Percentiles rank a stretch among this genome's conserved stretches.
phyloP scores from a whole-genome alignment of 768 basidiomycete species.

The Mycena pura region DNA sequence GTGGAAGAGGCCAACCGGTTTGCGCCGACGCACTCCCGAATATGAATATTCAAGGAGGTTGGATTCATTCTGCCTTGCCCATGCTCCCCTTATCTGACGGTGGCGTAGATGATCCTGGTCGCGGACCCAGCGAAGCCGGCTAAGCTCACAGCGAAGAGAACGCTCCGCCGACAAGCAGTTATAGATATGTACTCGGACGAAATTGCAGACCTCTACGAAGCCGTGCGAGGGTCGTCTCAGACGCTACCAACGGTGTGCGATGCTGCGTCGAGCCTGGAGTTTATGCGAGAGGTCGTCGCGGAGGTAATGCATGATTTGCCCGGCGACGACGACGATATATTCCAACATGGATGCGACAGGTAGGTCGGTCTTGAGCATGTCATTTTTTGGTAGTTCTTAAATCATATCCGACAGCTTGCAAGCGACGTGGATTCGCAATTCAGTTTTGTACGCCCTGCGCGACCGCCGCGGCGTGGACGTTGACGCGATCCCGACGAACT shows the following conservation, averaged over 20 bases:
- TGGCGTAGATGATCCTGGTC: slow-evolving; percentile 11
- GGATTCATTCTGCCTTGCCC: neutral
- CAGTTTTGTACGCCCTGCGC: slow-evolving; percentile 31
- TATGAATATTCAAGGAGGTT: slow-evolving; percentile 58
- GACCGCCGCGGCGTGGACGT: slow-evolving; percentile 23
- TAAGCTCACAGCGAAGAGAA: slow-evolving; percentile 33
- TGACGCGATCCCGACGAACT: slow-evolving; percentile 24
- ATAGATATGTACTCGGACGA: slow-evolving; percentile 33
- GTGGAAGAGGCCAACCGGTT: slow-evolving; percentile 47
- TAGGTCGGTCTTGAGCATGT: slow-evolving; percentile 20
- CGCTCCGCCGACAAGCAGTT: slow-evolving; percentile 22
- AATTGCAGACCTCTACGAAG: slow-evolving; percentile 31
- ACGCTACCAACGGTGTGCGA: no score
- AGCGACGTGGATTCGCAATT: slow-evolving; percentile 44
- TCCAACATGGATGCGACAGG: slow-evolving; percentile 50
- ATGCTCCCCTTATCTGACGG: neutral
- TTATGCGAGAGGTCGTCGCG: slow-evolving; percentile 39
- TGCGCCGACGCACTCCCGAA: slow-evolving; percentile 51
- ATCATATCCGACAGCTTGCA: slow-evolving; percentile 36
- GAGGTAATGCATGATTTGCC: slow-evolving; percentile 35
- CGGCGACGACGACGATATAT: slow-evolving; percentile 44
- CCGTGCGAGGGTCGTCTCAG: slow-evolving; percentile 18
- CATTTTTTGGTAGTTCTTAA: neutral
- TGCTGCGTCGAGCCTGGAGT: slow-evolving; percentile 28
- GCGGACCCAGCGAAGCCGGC: neutral